Conservation (phyloP, 768 basidiomycete species). For the Leccinum imitatum region DNA sequence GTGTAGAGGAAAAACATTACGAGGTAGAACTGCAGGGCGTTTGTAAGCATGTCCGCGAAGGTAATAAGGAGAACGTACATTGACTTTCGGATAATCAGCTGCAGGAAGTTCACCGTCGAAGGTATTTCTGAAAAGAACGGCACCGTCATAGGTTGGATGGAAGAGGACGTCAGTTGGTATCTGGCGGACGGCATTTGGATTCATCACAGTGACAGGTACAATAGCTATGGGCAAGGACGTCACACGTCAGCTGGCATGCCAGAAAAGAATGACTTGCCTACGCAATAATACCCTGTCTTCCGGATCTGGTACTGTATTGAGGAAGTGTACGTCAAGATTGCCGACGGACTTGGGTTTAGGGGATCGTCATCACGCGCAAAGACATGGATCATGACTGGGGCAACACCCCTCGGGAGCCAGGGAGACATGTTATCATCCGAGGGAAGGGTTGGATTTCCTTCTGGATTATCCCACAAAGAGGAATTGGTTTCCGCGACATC, state of each 20-base stretch:
- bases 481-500: constrained; percentile 13
- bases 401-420: constrained; percentile 39
- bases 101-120: constrained; percentile 90
- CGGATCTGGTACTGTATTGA: constrained; percentile 82
- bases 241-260: neutral
- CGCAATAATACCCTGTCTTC: constrained; percentile 94
- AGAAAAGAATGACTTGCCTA: constrained; percentile 59
- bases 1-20: constrained; percentile 79
- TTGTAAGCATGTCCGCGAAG: neutral
- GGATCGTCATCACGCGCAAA: constrained; percentile 24
- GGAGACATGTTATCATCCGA: constrained; percentile 47
- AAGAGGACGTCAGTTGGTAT: constrained; percentile 51
- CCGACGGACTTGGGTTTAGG: constrained; percentile 50
- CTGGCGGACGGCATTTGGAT: constrained; percentile 32
- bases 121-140: constrained; percentile 81
- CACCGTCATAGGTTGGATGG: constrained; percentile 78
- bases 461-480: constrained; percentile 59
- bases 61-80: constrained; percentile 49
- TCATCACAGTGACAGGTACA: constrained; percentile 84
- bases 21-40: constrained; percentile 72
- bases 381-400: constrained; percentile 9
- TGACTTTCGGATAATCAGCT: constrained; percentile 96
- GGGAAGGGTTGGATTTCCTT: constrained; percentile 57
- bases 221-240: constrained; percentile 52
- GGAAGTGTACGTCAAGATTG: constrained; percentile 54